These are phyloP conservation scores for Ascocoryne sarcoides DNA, from an alignment of 2,329 filamentous ascomycete genomes.

Conservation along the genomic window DNA sequence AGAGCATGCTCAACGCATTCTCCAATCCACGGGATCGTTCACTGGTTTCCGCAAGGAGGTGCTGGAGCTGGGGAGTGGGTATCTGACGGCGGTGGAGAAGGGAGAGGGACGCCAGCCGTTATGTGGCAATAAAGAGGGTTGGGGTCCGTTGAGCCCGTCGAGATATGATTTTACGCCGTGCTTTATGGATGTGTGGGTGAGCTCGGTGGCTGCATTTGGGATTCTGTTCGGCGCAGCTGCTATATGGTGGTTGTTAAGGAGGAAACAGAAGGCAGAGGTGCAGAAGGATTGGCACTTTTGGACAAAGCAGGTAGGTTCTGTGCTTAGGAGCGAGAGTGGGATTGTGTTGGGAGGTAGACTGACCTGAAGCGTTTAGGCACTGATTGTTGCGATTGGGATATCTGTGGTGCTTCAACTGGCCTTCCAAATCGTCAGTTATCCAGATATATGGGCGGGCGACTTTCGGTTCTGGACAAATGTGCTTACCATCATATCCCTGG, in stretches of 20 bases:
- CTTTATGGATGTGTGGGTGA: constrained; percentile 88
- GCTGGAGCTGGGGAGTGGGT: constrained; percentile 45
- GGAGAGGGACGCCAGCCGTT: constrained; percentile 49
- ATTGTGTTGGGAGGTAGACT: background rate
- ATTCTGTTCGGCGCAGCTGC: constrained; percentile 69
- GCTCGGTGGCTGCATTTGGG: constrained; percentile 68
- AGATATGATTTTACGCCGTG: constrained; percentile 95
- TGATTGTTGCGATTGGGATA: constrained; percentile 47
- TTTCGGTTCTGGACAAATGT: constrained; percentile 65
- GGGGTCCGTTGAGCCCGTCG: constrained; percentile 82
- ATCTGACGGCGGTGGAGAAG: constrained; percentile 41
- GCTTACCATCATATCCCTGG: constrained; percentile 49
- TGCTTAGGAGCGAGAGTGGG: background rate
- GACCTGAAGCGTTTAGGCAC: constrained; percentile 32
- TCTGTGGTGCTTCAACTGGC: constrained; percentile 52
- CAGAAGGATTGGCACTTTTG: constrained; percentile 89
- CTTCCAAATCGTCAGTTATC: constrained; percentile 51
- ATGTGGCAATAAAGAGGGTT: constrained; percentile 85
- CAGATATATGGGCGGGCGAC: constrained; percentile 52
- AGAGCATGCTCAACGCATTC: constrained; percentile 13
- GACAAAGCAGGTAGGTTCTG: constrained; percentile 65
- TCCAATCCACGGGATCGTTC: constrained; percentile 47
- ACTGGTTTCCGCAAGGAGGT: constrained; percentile 44
- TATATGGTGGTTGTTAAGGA: constrained; percentile 69
- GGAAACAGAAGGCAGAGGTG: constrained; percentile 56